Evolutionary conservation across 345 rosid species (phyloP), one percentile per base, ranked within the genome.

Genomic region (Gossypium turneri): DNA sequence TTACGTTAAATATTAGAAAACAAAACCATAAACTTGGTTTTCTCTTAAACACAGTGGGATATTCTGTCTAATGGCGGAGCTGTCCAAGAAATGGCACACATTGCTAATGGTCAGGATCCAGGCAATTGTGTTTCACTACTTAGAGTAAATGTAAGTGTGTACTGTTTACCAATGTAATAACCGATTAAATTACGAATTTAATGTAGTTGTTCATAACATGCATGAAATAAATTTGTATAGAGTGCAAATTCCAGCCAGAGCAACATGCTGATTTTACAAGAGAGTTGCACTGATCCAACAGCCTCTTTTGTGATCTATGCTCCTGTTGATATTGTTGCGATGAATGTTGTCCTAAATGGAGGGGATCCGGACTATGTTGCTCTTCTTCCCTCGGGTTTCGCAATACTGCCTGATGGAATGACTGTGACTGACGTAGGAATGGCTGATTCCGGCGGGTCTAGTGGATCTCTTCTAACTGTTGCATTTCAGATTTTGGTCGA

Each of bases 101-200:
- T 96, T 52, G 87, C 90, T 10, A 96, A 88, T 82, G 99, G 97
- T n/a, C 81, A 88, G 64, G 97, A 93, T 50, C 84, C 85, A 3
- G 94, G 97, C 82, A 93, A 93, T 77, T 86, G 92, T 64, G 98
- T 90, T 11, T 83, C 97, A 52, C 80, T 96, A 19, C 92, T 92
- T 50, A 84, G 85, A 59, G 99, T 96, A 60, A 86, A 84, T 79
- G 90, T 80, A 81, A 85, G 93, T 53, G 41, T 50, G 10, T 12
- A 13, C 41, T 34, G 41, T 60, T 56, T 67, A 12, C n/a, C 47
- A 45, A 67, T 45, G 22, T 12, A 17, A 12, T 47, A 44, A n/a
- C 12, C n/a, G 41, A 25, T 59, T 27, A 8, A 59, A 25, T 57
- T 57, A 12, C 13, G 13, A 57, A 22, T 57, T 22, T 13, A 57